Evolutionary conservation across 2,329 filamentous ascomycete species (phyloP), one percentile per base, ranked within the genome.

Genomic region (Tolypocladium tundrense): DNA sequence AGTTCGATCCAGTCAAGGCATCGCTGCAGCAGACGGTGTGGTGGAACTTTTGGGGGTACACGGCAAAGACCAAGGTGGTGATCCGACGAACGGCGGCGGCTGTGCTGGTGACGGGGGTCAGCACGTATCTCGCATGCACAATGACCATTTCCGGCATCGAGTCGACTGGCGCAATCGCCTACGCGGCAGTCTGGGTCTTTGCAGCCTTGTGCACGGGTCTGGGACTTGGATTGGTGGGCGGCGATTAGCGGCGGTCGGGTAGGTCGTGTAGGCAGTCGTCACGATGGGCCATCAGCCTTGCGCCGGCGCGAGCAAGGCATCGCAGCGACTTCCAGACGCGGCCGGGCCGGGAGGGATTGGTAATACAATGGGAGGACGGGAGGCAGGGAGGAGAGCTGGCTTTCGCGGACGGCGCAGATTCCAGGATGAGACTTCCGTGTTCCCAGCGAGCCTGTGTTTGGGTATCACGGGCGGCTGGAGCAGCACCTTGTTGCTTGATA

Each of bases 11-110:
- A 0, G 80, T 77, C 33, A 81, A 77, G 19, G 87, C 88, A 1
- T 83, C 80, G 1, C 77, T 95, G 21, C 72, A 76, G 33, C 83
- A 94, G 71, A 93, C 89, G 2, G 68, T 96, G 39, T 76, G 79
- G 66, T 86, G 84, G 71, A 91, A 92, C 65, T 66, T 91, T 55
- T 91, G 86, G 81, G 87, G 87, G 41, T 88, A 83, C 70, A 81
- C 78, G 14, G 73, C 75, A 24, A 83, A 83, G 69, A 82, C 82
- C 16, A 87, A 86, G 71, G 79, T 84, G 6, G 77, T 87, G 33
- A 80, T 88, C 50, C 77, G 77, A 61, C 82, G 91, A 58, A 91
- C 90, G 0, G 75, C 77, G 19, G 75, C 84, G 7, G 74, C 86
- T 53, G 76, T 82, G 59, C 66, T 82, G 55, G 76, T 86, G 54